Conservation (phyloP, 2,329 filamentous ascomycete species). For the Fusarium brachygibbosum region DNA sequence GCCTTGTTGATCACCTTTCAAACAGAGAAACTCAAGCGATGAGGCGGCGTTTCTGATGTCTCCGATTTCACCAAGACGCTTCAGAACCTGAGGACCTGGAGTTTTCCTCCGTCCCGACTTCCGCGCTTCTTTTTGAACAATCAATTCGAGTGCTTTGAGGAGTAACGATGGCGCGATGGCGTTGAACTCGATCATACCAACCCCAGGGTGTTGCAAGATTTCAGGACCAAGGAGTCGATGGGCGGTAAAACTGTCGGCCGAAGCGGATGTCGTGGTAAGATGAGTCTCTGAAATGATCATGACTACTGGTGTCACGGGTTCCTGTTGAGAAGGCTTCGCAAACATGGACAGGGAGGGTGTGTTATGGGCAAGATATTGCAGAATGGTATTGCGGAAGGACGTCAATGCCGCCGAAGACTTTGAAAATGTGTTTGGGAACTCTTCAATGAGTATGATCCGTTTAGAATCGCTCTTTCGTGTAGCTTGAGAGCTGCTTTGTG, state of each 20-base stretch:
- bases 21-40: conserved; percentile 90
- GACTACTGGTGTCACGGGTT: conserved; percentile 78
- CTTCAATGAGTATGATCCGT: conserved; percentile 81
- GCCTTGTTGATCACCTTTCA: conserved; percentile 80
- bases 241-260: conserved; percentile 91
- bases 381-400: conserved; percentile 80
- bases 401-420: conserved; percentile 73
- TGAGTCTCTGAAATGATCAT: conserved; percentile 94
- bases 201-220: conserved; percentile 83
- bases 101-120: conserved; percentile 81
- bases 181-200: conserved; percentile 91
- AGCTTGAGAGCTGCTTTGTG: conserved; percentile 40
- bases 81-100: conserved; percentile 83
- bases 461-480: conserved; percentile 43
- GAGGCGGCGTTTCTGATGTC: conserved; percentile 95
- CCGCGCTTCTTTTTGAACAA: conserved; percentile 87
- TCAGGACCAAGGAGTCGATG: conserved; percentile 90
- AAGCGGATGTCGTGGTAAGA: conserved; percentile 84
- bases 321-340: conserved; percentile 57
- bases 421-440: conserved; percentile 83
- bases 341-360: conserved; percentile 68
- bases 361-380: conserved; percentile 79
- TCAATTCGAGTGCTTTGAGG: conserved; percentile 83
- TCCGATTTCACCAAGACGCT: conserved; percentile 84
- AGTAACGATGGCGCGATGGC: conserved; percentile 88